Evolutionary conservation across 169 alveolate genomes (phyloP).

Genomic region (Plasmodium inui): DNA sequence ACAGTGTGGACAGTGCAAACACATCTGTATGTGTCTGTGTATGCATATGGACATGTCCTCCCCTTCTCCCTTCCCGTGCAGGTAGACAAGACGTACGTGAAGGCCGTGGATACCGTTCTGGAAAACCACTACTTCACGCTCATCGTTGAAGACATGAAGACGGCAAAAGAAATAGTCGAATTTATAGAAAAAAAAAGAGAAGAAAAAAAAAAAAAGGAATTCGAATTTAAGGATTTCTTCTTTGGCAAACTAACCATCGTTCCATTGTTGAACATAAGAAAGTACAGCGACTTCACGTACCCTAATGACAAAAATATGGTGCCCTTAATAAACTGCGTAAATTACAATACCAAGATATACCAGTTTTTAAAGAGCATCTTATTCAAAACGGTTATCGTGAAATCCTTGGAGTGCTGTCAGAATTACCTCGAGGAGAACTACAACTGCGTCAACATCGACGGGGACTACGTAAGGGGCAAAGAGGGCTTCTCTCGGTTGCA

Average conservation of each 20-base stretch:
- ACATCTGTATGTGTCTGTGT: not conserved
- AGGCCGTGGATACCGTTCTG: constrained; percentile 64
- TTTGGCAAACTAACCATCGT: constrained; percentile 72
- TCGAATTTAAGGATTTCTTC: constrained; percentile 56
- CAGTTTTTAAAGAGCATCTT: constrained; percentile 65
- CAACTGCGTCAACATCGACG: constrained; percentile 71
- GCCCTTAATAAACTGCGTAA: constrained; percentile 74
- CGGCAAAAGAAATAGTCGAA: constrained; percentile 69
- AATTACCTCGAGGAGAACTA: constrained; percentile 58
- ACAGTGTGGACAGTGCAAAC: not conserved
- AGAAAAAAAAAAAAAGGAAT: constrained; percentile 66
- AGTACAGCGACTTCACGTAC: constrained; percentile 41
- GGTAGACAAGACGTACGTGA: constrained; percentile 64
- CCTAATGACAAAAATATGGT: constrained; percentile 66
- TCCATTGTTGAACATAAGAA: constrained; percentile 61
- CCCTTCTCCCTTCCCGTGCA: too few species aligned
- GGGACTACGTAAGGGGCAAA: constrained; percentile 60
- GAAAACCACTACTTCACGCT: constrained; percentile 66
- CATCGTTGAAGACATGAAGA: constrained; percentile 68
- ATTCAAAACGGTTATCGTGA: constrained; percentile 70
- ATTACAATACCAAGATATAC: constrained; percentile 57
- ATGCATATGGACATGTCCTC: not conserved
- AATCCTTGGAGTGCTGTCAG: constrained; percentile 61
- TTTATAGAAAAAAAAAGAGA: constrained; percentile 70
- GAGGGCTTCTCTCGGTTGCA: not conserved